Evolutionary conservation across 371 early-diverging fungal species (phyloP), one percentile per base, ranked within the genome.

Genomic region (Mortierella sp.): DNA sequence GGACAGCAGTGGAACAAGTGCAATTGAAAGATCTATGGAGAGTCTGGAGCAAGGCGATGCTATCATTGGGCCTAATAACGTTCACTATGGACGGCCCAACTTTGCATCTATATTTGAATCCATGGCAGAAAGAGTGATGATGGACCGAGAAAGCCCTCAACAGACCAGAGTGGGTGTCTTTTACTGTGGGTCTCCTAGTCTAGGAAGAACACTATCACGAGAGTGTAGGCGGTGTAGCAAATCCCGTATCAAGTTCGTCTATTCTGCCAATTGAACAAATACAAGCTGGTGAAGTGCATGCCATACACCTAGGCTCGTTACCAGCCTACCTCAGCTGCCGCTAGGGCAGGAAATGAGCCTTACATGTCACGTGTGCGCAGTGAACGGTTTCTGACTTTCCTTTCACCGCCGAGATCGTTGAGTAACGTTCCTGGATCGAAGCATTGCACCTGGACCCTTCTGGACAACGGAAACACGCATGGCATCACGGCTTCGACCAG

Each of bases 101-200:
- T 74, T 87, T 43, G 68, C 72, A n/a, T 51, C 70, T 1, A 61
- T 86, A 10, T 87, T 88, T 67, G 62, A 64, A 0, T 68, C 58
- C 12, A 78, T 86, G 55, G 84, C 79, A 14, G 59, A 64, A 23
- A 42, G 41, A 12, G 41, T 80, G 31, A 31, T 58, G 34, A 61
- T 64, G 34, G 61, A 74, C 5, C 59, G 31, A 1, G 46, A 23
- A 19, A 8, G 48, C n/a, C 16, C 12, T 14, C 16, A 28, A 13
- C 54, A 21, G 1, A 47, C 58, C 26, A 70, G 80, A 18, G 76
- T 88, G 4, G 88, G 87, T 14, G 88, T 91, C 19, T 91, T 91
- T 80, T 88, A 87, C 64, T 91, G 91, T 61, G 92, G 92, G 3
- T 90, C 90, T 9, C 58, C 72, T 24, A 64, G 71, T 7, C 53